These are phyloP conservation scores for Hyaloperonospora brassicae DNA, from an alignment of 352 stramenopile genomes.

Conservation along the genomic window DNA sequence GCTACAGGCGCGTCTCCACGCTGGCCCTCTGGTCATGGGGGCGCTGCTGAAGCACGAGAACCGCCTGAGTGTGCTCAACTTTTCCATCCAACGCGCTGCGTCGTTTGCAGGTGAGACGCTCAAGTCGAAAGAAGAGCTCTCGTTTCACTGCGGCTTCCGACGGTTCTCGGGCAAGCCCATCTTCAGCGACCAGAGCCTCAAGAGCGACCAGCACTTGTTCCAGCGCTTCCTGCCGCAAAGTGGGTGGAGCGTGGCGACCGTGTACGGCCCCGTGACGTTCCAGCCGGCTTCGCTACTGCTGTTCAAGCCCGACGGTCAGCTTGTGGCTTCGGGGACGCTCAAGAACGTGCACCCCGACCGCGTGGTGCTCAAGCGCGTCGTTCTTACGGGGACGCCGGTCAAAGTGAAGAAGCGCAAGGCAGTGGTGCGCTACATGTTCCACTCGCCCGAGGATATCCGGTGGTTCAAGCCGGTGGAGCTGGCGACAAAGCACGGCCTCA, in stretches of 20 bases:
- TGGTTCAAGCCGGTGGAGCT: constrained; percentile 99
- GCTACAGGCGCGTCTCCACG: constrained; percentile 46
- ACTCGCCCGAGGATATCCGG: constrained; percentile 94
- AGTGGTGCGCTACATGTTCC: constrained; percentile 99
- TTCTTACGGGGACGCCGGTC: constrained; percentile 97
- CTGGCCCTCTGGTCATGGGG: constrained; percentile 61
- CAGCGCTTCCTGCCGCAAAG: constrained; percentile 92
- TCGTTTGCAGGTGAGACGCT: constrained; percentile 80
- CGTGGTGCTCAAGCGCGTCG: constrained; percentile 96
- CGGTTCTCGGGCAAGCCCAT: constrained; percentile 89
- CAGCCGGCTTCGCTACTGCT: constrained; percentile 93
- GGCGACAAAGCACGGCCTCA: constrained; percentile 95
- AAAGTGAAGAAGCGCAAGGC: constrained; percentile 97
- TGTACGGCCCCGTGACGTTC: constrained; percentile 94
- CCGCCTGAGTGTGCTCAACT: constrained; percentile 96
- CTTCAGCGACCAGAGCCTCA: constrained; percentile 97
- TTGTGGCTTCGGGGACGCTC: constrained; percentile 93
- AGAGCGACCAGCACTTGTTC: constrained; percentile 99
- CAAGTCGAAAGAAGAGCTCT: constrained; percentile 94
- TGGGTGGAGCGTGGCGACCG: constrained; percentile 86
- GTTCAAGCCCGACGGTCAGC: constrained; percentile 73
- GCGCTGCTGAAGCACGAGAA: constrained; percentile 95
- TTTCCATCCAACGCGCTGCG: constrained; percentile 85
- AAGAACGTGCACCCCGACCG: constrained; percentile 95
- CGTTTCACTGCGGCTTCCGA: constrained; percentile 95